Evolutionary conservation across 768 basidiomycete species (phyloP), one percentile per base, ranked within the genome.

Genomic region (Solioccasus polychromus): DNA sequence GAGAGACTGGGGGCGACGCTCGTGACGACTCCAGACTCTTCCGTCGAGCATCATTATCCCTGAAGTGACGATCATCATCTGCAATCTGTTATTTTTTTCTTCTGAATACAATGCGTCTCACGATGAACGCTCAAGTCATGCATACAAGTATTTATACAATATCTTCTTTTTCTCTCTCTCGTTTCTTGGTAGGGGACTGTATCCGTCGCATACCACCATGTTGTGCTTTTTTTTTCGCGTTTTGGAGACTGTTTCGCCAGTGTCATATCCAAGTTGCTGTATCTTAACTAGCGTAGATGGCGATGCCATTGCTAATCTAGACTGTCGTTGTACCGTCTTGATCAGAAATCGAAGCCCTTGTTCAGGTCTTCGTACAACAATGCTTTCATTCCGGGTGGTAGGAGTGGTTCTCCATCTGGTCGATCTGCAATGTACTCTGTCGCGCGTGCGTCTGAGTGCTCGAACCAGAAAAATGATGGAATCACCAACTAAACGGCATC

Each of bases 331-430:
- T n/a, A n/a, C n/a, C n/a, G n/a, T 9, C 30, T 31, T 15, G 30
- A 17, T 55, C 42, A 60, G 28, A 62, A 60, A 29, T 93, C 91
- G 56, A 96, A 93, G 7, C 79, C 76, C 60, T 88, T 85, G 65
- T 96, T 80, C 48, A 96, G 74, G 62, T 98, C 93, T 53, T 89
- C 82, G 50, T 87, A 74, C 19, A 98, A 72, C 36, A 90, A 81
- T 57, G 88, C 76, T 42, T 78, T 79, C 95, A 99, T 99, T 5
- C 94, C 94, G 0, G 82, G 80, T 1, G 95, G 95, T 26, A 99
- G 73, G 5, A 80, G 69, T 0, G 95, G 92, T 52, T 88, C 75
- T 1, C 72, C 73, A 14, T 71, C 61, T 10, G 61, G 61, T 15
- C 72, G 68, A 19, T 71, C 60, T 0, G 65, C 66, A 38, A 80